These are phyloP conservation scores for Claviceps sp. DNA, from an alignment of 2,329 filamentous ascomycete genomes.

Conservation along the genomic window DNA sequence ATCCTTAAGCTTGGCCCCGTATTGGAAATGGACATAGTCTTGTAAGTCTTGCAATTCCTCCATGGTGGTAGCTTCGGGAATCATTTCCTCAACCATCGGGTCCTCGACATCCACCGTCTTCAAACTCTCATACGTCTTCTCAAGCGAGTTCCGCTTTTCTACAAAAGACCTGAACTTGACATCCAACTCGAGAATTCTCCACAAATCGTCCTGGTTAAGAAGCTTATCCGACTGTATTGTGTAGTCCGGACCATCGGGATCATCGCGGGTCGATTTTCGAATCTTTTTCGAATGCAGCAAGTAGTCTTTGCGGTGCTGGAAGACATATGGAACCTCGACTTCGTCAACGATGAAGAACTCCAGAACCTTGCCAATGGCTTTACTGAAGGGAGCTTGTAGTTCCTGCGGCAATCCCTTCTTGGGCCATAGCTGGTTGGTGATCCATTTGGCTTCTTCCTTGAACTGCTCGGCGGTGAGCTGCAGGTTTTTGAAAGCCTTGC, in stretches of 20 bases:
- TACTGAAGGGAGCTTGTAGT: slow-evolving; percentile 69
- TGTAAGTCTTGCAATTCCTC: slow-evolving; percentile 95
- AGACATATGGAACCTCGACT: slow-evolving; percentile 93
- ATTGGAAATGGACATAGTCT: slow-evolving; percentile 93
- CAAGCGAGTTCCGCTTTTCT: slow-evolving; percentile 79
- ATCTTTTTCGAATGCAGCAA: slow-evolving; percentile 76
- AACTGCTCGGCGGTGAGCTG: slow-evolving; percentile 73
- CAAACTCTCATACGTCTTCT: slow-evolving; percentile 64
- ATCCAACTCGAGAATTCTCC: slow-evolving; percentile 89
- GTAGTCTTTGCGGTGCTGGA: slow-evolving; percentile 96
- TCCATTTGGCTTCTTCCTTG: slow-evolving; percentile 83
- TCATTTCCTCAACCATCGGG: slow-evolving; percentile 65
- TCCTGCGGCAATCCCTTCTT: slow-evolving; percentile 66
- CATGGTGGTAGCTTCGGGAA: slow-evolving; percentile 68
- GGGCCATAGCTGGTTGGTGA: slow-evolving; percentile 76
- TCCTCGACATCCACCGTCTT: slow-evolving; percentile 54
- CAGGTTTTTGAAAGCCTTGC: slow-evolving; percentile 75
- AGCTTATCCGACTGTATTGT: slow-evolving; percentile 74
- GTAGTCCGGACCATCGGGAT: slow-evolving; percentile 58
- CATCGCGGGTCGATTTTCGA: slow-evolving; percentile 45
- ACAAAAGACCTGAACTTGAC: slow-evolving; percentile 88
- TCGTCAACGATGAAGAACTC: slow-evolving; percentile 93
- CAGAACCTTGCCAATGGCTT: slow-evolving; percentile 79
- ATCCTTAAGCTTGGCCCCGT: slow-evolving; percentile 72
- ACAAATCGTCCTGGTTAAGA: slow-evolving; percentile 82